Conservation (phyloP, 2,329 filamentous ascomycete species). For the Diaporthe ampelina region DNA sequence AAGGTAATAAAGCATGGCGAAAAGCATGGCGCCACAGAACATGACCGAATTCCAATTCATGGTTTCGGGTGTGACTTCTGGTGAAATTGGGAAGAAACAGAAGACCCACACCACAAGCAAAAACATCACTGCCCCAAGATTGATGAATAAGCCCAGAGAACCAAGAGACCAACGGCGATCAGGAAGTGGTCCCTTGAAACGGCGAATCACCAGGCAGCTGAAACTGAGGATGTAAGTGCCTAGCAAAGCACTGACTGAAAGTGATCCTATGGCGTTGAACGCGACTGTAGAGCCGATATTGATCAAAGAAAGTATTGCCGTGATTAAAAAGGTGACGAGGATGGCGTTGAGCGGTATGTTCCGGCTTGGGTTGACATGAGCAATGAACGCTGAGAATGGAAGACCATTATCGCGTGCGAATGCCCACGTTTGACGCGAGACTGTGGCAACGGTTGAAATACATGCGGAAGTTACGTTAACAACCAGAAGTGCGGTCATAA, state of each 20-base stretch:
- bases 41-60: constrained; percentile 68
- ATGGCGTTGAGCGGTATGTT: constrained; percentile 34
- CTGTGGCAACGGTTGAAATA: constrained; percentile 68
- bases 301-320: constrained; percentile 15
- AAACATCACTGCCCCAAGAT: constrained; percentile 59
- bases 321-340: constrained; percentile 16
- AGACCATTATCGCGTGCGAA: constrained; percentile 63
- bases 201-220: constrained; percentile 58
- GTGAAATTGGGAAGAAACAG: constrained; percentile 60
- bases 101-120: constrained; percentile 62
- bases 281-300: constrained; percentile 31
- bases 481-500: constrained; percentile 64
- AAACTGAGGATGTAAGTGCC: constrained; percentile 66
- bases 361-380: constrained; percentile 49
- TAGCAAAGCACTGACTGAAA: constrained; percentile 64
- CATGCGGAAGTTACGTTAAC: constrained; percentile 63
- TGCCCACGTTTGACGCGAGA: constrained; percentile 69
- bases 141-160: constrained; percentile 56
- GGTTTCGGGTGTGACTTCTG: constrained; percentile 52
- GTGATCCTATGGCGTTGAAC: constrained; percentile 52
- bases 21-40: constrained; percentile 55
- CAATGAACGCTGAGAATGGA: constrained; percentile 56
- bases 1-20: constrained; percentile 57
- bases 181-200: constrained; percentile 56
- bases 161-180: constrained; percentile 59